Percentiles rank a stretch among this genome's conserved stretches.
These are phyloP conservation scores for Trichomonas vaginalis DNA, from an alignment of 208 protist species.

Conservation along the genomic window DNA sequence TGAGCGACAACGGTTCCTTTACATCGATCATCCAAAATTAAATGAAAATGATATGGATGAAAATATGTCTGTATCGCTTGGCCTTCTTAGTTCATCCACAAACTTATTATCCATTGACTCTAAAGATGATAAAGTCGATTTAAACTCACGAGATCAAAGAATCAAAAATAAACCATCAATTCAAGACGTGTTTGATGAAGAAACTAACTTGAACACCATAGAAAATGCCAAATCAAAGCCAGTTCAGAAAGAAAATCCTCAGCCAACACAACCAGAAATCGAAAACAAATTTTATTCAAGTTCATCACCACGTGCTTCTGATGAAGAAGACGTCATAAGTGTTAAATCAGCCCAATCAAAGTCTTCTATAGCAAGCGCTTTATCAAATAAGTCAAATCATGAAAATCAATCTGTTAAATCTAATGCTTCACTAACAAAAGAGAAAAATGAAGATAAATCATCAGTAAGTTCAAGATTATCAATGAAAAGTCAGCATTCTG, in stretches of 20 bases:
- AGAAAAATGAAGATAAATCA: neutral
- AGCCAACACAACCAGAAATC: neutral
- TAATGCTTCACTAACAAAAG: neutral
- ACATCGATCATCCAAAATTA: neutral
- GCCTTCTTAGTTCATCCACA: neutral
- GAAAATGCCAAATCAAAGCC: neutral
- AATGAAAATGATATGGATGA: neutral
- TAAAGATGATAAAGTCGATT: neutral
- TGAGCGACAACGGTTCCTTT: neutral
- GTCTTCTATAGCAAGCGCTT: neutral
- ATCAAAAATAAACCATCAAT: neutral
- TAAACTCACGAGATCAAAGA: neutral
- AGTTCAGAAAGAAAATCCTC: neutral
- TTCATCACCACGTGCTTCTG: neutral
- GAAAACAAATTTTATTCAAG: neutral
- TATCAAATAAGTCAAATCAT: neutral
- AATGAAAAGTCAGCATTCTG: neutral
- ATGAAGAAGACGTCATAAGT: neutral
- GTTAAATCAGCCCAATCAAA: neutral
- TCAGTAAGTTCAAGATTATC: neutral
- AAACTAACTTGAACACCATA: neutral
- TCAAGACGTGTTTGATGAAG: neutral
- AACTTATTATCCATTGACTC: too few species aligned
- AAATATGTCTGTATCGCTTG: neutral
- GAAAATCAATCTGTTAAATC: neutral